phyloP scores from a whole-genome alignment of 345 rosid species.

The Citrus sinensis region DVS_A1.0 CM039164.1:2122501-2123000 shows the following conservation, averaged over 20 bases:
- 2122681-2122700: not conserved
- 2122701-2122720: not conserved
- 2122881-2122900: not conserved
- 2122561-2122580: not conserved
- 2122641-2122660: not conserved
- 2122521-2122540: not conserved
- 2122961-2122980: not conserved
- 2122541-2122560: not conserved
- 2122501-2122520: not conserved
- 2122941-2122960: conserved; percentile 5
- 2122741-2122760: not conserved
- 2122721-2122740: not conserved
- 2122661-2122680: too few species aligned
- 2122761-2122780: not conserved
- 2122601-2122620: not conserved
- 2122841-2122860: not conserved
- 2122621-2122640: not conserved
- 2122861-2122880: not conserved
- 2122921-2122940: not conserved
- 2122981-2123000: conserved; percentile 4
- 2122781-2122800: not conserved
- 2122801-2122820: not conserved
- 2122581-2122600: not conserved
- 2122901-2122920: conserved; percentile 10
- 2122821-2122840: not conserved